Evolutionary conservation across 2,329 filamentous ascomycete species (phyloP).

Genomic region (Zalaria obscura): DNA sequence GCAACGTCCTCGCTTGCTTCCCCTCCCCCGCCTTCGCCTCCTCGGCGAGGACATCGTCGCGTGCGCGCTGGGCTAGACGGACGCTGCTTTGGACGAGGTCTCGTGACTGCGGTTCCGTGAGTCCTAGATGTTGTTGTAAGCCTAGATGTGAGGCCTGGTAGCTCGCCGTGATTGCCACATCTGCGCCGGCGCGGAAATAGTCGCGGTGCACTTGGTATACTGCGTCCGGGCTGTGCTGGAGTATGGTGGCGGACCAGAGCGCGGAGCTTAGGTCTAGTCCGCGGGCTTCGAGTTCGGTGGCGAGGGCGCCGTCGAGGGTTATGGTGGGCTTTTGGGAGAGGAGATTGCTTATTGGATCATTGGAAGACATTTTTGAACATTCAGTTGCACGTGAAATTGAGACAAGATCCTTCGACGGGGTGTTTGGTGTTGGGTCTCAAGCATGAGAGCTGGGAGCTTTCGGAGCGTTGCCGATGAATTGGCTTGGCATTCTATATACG

Average conservation of each 20-base stretch:
- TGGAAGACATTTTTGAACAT: background rate
- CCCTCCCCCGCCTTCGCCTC: background rate
- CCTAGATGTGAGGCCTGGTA: constrained; percentile 33
- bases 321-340: constrained; percentile 11
- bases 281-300: constrained; percentile 31
- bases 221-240: constrained; percentile 23
- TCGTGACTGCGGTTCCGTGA: constrained; percentile 19
- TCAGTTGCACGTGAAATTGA: background rate
- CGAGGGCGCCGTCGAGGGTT: constrained; percentile 32
- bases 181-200: constrained; percentile 30
- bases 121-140: constrained; percentile 21
- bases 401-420: too few relatives aligned
- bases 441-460: too few relatives aligned
- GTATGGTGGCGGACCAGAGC: constrained; percentile 31
- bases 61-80: constrained; percentile 23
- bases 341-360: constrained; percentile 3
- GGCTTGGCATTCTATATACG: too few relatives aligned
- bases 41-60: constrained; percentile 9
- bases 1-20: constrained; percentile 8
- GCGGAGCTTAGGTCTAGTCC: constrained; percentile 27
- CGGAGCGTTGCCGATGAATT: too few relatives aligned
- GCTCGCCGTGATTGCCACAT: constrained; percentile 31
- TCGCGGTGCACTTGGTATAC: constrained; percentile 29
- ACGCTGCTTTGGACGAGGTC: constrained; percentile 26
- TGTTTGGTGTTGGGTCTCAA: too few relatives aligned